These are phyloP conservation scores for Ceratocystis cubensis DNA, from an alignment of 2,329 filamentous ascomycete species.

Conservation along the genomic window DNA sequence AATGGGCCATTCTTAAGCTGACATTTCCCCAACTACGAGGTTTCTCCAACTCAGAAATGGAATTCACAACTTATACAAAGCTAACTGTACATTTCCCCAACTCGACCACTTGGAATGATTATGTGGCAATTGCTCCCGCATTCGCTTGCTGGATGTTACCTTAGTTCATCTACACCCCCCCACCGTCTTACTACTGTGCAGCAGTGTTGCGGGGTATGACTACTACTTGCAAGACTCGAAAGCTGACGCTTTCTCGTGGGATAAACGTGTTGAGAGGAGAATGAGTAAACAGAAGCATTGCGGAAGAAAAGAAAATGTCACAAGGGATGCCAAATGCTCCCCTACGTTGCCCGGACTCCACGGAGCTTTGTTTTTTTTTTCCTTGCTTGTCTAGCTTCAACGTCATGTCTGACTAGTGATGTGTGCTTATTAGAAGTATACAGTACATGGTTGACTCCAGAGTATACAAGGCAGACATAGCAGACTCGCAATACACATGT, in stretches of 20 bases:
- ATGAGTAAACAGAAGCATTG: background rate
- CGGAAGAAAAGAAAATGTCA: background rate
- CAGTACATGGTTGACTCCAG: background rate
- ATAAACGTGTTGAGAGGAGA: background rate
- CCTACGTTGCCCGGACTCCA: background rate
- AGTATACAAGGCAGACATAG: background rate
- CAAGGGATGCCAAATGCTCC: background rate
- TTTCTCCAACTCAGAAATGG: too few species aligned
- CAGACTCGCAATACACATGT: background rate
- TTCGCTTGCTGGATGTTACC: background rate
- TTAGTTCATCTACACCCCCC: background rate
- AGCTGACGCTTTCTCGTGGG: background rate
- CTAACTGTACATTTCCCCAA: background rate
- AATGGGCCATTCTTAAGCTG: too few species aligned
- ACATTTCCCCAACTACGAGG: too few species aligned
- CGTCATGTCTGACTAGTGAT: background rate
- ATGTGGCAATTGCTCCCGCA: background rate
- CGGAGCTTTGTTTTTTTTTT: background rate
- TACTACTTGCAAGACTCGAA: too few species aligned
- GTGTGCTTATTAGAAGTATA: background rate
- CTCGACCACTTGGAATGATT: background rate
- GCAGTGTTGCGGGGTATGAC: too few species aligned
- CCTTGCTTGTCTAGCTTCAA: background rate
- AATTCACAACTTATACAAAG: too few species aligned
- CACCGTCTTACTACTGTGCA: too few species aligned